Percentiles rank a stretch among this genome's conserved stretches.
Evolutionary conservation across 202 grass and related monocot species (phyloP).

Genomic region (Musa balbisiana): DNA sequence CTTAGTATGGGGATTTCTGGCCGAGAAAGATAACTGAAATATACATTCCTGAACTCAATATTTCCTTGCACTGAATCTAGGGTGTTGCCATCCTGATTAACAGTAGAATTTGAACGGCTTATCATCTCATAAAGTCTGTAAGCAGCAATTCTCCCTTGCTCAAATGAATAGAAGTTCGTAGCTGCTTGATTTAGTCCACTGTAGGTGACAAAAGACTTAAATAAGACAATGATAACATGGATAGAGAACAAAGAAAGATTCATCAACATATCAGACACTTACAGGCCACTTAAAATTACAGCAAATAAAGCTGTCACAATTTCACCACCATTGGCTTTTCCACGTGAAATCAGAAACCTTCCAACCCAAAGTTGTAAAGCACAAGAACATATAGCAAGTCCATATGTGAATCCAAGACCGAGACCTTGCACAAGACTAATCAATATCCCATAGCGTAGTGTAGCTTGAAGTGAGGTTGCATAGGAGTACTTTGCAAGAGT

Average conservation of each 20-base stretch:
- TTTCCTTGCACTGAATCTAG: slow-evolving; percentile 83
- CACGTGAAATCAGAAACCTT: slow-evolving; percentile 55
- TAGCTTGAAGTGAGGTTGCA: slow-evolving; percentile 98
- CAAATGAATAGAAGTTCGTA: slow-evolving; percentile 99
- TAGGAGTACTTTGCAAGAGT: slow-evolving; percentile 98
- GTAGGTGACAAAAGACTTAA: slow-evolving; percentile 26
- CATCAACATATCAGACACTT: slow-evolving; percentile 31
- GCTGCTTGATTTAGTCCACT: slow-evolving; percentile 99
- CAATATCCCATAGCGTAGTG: slow-evolving; percentile 92
- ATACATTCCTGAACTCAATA: slow-evolving; percentile 99
- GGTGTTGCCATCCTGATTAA: slow-evolving; percentile 73
- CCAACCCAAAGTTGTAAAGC: slow-evolving; percentile 98
- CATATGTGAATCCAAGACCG: slow-evolving; percentile 98
- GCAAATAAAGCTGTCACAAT: slow-evolving; percentile 89
- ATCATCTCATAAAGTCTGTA: slow-evolving; percentile 99
- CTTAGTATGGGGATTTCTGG: slow-evolving; percentile 99
- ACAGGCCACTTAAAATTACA: slow-evolving; percentile 98
- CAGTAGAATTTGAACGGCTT: slow-evolving; percentile 73
- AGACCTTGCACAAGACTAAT: slow-evolving; percentile 99
- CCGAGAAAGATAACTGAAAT: slow-evolving; percentile 96
- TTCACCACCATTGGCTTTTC: slow-evolving; percentile 92
- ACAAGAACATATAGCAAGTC: slow-evolving; percentile 95
- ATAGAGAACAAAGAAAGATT: slow-evolving; percentile 10
- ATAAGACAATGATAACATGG: slow-evolving; percentile 13
- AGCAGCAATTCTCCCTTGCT: slow-evolving; percentile 97